phyloP scores from a whole-genome alignment of 768 basidiomycete species.

The Amanita fuliginea region DNA sequence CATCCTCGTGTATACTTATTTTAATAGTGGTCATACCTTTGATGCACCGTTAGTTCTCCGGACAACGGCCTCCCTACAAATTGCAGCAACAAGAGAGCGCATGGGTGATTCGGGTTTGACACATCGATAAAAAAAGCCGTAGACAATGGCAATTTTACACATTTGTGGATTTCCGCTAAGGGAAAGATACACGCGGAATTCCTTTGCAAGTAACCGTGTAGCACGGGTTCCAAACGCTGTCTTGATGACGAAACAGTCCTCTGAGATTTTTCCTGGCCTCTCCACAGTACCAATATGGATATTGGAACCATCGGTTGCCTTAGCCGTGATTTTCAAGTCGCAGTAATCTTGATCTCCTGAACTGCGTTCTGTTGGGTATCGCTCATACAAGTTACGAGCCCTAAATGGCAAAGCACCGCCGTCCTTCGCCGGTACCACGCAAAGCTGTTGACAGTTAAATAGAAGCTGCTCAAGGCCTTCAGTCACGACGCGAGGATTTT shows the following conservation, averaged over 20 bases:
- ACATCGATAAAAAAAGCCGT: background rate
- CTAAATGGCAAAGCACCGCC: background rate
- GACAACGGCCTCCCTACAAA: background rate
- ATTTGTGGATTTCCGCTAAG: background rate
- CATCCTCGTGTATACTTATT: background rate
- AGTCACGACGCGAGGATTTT: background rate
- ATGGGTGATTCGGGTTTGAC: background rate
- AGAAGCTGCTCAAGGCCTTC: background rate
- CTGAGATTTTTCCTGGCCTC: background rate
- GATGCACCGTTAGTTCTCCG: background rate
- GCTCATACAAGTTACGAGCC: background rate
- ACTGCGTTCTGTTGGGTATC: background rate
- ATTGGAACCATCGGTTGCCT: background rate
- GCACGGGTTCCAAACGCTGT: background rate
- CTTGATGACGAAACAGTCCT: background rate
- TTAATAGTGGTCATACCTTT: background rate
- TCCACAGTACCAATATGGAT: background rate
- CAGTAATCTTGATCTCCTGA: too few species aligned
- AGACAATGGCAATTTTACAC: background rate
- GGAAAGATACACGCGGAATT: background rate
- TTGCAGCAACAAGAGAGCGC: background rate
- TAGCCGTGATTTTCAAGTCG: background rate
- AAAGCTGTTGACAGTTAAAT: background rate
- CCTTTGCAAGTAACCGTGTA: background rate
- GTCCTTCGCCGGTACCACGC: background rate